Evolutionary conservation across 2,329 filamentous ascomycete genomes (phyloP).

Genomic region (Capronia epimyces): DNA sequence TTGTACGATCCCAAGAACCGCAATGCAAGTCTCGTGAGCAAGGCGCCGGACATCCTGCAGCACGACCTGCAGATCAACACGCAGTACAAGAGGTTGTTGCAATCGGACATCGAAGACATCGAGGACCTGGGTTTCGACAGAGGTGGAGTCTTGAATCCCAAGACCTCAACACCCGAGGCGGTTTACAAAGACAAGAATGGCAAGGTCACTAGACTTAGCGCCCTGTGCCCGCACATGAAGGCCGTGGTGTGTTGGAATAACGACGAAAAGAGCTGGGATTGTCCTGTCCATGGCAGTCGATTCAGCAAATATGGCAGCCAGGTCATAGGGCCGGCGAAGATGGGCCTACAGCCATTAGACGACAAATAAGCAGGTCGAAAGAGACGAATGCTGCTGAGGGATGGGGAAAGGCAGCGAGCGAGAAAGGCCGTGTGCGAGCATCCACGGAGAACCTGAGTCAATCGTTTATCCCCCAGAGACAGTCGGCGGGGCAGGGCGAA

Average conservation of each 20-base stretch:
- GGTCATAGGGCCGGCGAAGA: conserved; percentile 40
- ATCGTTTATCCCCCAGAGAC: too few species aligned
- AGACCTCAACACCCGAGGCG: conserved; percentile 45
- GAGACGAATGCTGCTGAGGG: conserved; percentile 3
- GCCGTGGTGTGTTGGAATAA: conserved; percentile 55
- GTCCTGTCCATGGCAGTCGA: conserved; percentile 45
- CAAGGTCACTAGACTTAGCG: conserved; percentile 48
- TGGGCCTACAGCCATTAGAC: conserved; percentile 29
- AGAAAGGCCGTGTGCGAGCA: too few species aligned
- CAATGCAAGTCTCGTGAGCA: conserved; percentile 42
- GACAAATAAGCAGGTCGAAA: conserved; percentile 4
- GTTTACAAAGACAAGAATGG: conserved; percentile 54
- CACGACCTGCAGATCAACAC: conserved; percentile 53
- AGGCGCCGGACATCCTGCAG: conserved; percentile 42
- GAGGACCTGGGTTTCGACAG: conserved; percentile 48
- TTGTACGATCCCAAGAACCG: background rate
- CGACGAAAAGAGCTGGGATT: conserved; percentile 52
- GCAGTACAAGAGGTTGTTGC: conserved; percentile 52
- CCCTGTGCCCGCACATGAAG: conserved; percentile 53
- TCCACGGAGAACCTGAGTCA: too few species aligned
- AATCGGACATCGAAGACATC: conserved; percentile 53
- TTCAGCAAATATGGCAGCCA: conserved; percentile 42
- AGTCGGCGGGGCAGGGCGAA: too few species aligned
- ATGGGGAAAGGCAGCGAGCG: background rate
- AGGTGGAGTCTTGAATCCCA: conserved; percentile 50